phyloP scores from a whole-genome alignment of 371 early-diverging fungal species.

The Capillidium heterosporum region DNA sequence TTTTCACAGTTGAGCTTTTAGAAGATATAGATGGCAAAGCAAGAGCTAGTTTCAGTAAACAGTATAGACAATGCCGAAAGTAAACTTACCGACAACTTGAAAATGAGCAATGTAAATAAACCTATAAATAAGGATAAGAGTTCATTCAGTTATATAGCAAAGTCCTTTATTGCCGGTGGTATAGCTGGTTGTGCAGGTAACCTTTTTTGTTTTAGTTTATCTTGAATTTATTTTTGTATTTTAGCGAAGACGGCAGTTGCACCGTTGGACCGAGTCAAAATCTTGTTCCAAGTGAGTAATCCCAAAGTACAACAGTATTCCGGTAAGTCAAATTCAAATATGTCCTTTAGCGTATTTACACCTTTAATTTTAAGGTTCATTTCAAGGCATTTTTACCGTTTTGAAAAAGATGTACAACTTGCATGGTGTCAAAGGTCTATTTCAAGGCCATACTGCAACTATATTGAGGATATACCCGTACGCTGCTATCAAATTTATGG shows the following conservation, averaged over 20 bases:
- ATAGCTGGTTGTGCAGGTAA: constrained; percentile 46
- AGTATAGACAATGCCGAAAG: too few relatives aligned
- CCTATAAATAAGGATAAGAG: too few relatives aligned
- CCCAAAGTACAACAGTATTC: constrained; percentile 69
- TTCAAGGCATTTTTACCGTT: constrained; percentile 70
- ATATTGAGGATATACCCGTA: constrained; percentile 88
- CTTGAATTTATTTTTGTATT: neutral
- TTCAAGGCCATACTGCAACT: constrained; percentile 89
- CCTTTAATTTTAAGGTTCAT: constrained; percentile 39
- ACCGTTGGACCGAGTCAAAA: constrained; percentile 94
- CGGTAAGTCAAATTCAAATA: constrained; percentile 23
- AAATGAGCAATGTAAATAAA: too few relatives aligned
- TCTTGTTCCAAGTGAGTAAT: constrained; percentile 86
- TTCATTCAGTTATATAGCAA: constrained; percentile 19
- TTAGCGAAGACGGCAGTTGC: constrained; percentile 88
- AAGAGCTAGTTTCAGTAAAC: too few relatives aligned
- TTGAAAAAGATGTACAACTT: constrained; percentile 43
- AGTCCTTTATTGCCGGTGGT: constrained; percentile 44
- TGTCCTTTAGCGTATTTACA: neutral
- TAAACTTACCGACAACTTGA: too few relatives aligned
- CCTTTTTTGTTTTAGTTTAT: neutral
- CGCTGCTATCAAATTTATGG: constrained; percentile 89
- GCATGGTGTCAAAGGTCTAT: constrained; percentile 65
- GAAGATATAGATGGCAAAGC: too few relatives aligned
- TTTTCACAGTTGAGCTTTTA: too few relatives aligned